Evolutionary conservation across 2,329 filamentous ascomycete genomes (phyloP).

Genomic region (Sclerotinia glacialis): DNA sequence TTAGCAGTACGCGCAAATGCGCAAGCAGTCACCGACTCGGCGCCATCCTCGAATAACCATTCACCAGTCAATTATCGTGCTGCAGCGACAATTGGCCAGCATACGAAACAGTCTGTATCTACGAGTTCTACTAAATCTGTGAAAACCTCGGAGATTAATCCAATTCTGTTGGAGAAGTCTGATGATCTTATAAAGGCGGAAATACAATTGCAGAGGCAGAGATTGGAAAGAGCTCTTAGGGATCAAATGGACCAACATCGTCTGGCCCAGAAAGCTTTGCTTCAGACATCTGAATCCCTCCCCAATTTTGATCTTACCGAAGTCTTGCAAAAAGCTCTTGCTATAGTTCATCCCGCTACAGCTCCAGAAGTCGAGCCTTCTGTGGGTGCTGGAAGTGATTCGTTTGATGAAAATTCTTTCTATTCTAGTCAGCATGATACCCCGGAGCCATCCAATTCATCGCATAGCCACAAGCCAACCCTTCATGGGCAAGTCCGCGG

Average conservation of each 20-base stretch:
- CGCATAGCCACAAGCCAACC: constrained; percentile 32
- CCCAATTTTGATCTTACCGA: constrained; percentile 69
- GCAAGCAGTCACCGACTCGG: constrained; percentile 28
- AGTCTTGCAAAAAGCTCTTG: constrained; percentile 68
- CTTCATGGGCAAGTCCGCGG: constrained; percentile 30
- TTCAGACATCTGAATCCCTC: constrained; percentile 50
- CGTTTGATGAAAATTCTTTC: constrained; percentile 89
- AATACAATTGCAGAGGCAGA: constrained; percentile 73
- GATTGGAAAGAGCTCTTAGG: constrained; percentile 72
- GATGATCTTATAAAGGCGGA: constrained; percentile 81
- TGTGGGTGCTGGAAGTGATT: constrained; percentile 65
- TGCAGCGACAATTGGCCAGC: constrained; percentile 37
- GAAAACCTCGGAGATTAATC: constrained; percentile 67
- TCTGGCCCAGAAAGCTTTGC: constrained; percentile 44
- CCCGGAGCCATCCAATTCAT: constrained; percentile 51
- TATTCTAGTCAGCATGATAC: constrained; percentile 94
- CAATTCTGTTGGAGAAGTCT: constrained; percentile 81
- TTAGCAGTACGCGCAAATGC: constrained; percentile 31
- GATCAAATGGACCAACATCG: constrained; percentile 70
- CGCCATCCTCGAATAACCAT: constrained; percentile 29
- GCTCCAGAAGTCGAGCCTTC: constrained; percentile 56
- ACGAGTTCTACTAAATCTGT: constrained; percentile 41
- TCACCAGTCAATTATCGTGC: constrained; percentile 35
- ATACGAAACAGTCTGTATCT: constrained; percentile 19
- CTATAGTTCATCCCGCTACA: constrained; percentile 64